Conservation (phyloP, 371 early-diverging fungal species). For the Dichotomocladium elegans region DNA sequence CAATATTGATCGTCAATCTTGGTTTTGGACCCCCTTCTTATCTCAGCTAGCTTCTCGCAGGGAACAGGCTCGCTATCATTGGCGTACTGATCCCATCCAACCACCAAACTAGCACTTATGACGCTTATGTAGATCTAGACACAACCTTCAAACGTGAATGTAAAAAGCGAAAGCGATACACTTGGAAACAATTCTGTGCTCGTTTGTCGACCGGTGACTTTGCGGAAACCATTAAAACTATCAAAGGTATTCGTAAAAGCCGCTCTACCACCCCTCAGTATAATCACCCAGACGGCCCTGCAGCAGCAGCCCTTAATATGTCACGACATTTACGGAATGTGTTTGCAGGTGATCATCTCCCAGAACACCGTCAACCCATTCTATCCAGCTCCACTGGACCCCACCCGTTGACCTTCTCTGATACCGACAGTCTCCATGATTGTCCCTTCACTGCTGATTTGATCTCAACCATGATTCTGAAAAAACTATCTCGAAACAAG, state of each 20-base stretch:
- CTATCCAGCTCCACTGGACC: no score
- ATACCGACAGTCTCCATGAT: no score
- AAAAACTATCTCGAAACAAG: slow-evolving; percentile 5
- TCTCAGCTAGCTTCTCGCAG: background rate
- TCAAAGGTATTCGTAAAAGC: background rate
- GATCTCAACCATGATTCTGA: no score
- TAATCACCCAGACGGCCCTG: slow-evolving; percentile 3
- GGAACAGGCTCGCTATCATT: slow-evolving; percentile 4
- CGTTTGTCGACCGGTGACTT: background rate
- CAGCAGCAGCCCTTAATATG: background rate
- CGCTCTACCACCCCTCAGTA: background rate
- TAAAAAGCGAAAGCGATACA: slow-evolving; percentile 6
- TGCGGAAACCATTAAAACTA: slow-evolving; percentile 4
- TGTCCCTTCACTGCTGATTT: no score
- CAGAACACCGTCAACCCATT: no score
- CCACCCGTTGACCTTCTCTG: no score
- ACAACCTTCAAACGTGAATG: background rate
- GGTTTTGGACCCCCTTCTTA: slow-evolving; percentile 1
- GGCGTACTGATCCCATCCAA: background rate
- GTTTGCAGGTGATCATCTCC: background rate
- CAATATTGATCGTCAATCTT: background rate
- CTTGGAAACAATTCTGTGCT: slow-evolving; percentile 9
- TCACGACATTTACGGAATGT: no score
- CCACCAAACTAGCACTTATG: no score
- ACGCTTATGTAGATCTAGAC: background rate